A percentile compares a stretch with the other conserved stretches of the same genome.
Evolutionary conservation across 2,329 filamentous ascomycete species (phyloP).

Genomic region (Botrytis byssoidea): DNA sequence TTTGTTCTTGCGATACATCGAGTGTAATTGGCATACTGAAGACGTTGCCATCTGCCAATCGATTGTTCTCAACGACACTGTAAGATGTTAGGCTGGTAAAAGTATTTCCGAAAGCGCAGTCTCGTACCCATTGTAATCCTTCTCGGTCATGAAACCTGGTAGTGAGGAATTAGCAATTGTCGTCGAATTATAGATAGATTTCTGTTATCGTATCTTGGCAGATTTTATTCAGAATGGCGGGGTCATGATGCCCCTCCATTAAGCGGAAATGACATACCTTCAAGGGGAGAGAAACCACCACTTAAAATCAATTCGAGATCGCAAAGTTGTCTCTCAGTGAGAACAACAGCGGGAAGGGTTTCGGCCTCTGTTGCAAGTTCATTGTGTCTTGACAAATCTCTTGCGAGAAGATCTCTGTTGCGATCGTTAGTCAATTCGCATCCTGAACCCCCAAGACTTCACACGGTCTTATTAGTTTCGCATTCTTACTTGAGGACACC

Average conservation of each 20-base stretch:
- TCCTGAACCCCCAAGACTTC: not conserved
- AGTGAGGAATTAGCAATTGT: slow-evolving; percentile 33
- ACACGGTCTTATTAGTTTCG: not conserved
- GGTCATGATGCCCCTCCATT: slow-evolving; percentile 32
- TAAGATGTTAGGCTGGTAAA: slow-evolving; percentile 37
- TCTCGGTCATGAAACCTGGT: slow-evolving; percentile 91
- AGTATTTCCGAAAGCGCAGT: slow-evolving; percentile 5
- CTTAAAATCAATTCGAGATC: slow-evolving; percentile 97
- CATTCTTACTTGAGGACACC: slow-evolving; percentile 75
- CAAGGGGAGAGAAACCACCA: slow-evolving; percentile 94
- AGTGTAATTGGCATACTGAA: slow-evolving; percentile 98
- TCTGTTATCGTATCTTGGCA: not conserved
- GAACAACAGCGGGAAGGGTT: slow-evolving; percentile 75
- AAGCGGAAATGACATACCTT: slow-evolving; percentile 60
- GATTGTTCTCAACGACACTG: slow-evolving; percentile 85
- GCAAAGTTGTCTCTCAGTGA: slow-evolving; percentile 93
- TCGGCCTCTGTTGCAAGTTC: slow-evolving; percentile 84
- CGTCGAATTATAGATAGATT: slow-evolving; percentile 3
- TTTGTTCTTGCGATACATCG: slow-evolving; percentile 72
- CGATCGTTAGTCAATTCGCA: slow-evolving; percentile 18
- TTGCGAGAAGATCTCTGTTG: slow-evolving; percentile 74
- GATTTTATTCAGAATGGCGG: slow-evolving; percentile 25
- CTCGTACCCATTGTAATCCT: slow-evolving; percentile 88
- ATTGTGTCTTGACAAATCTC: slow-evolving; percentile 79
- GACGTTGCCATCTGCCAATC: slow-evolving; percentile 82